Evolutionary conservation across 495 filamentous ascomycete species (phyloP), one percentile per base, ranked within the genome.

Genomic region (Hyphodiscus hymeniophilus): DNA sequence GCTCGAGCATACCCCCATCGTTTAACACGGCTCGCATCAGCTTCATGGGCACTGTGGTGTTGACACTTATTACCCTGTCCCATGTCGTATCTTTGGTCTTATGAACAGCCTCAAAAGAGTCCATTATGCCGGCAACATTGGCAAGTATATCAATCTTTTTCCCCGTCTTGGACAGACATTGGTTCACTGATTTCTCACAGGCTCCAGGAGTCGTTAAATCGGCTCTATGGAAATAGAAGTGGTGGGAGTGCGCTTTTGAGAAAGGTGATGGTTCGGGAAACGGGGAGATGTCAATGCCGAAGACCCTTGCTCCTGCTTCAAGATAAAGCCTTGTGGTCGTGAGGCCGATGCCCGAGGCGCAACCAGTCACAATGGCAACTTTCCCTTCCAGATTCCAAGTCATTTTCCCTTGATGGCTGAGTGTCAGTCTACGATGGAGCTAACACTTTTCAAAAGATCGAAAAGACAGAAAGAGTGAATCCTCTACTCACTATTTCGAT

Each of bases 121-220:
- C 68, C 60, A 66, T 60, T 8, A 69, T 41, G 7, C 67, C 67
- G 0, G 68, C 66, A 8, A 68, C 54, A 42, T 70, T 72, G 35
- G 68, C 48, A 10, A 72, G 57, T 12, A 63, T 60, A 45, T 70
- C 65, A 13, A 70, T 57, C 17, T 48, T 56, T 2, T 40, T 23
- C 33, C 42, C 43, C 47, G 55, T 64, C 34, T 51, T 48, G 11
- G 36, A 41, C 35, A 59, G 18, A 24, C 57, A 63, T 18, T 59
- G 56, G 15, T 54, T 42, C 0, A 68, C 58, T 7, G 50, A 59
- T 38, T 68, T 58, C 28, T 65, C 59, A 23, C 48, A 53, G 13
- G 44, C 60, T 0, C 57, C 62, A 8, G 42, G 28, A 5, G 24
- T 38, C 15, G 48, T 54, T 13, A 69, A 36, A 47, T 69, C 63